A percentile compares a stretch with the other conserved stretches of the same genome.
Evolutionary conservation across 352 stramenopile species (phyloP).

Genomic region (Pythium vanterpoolii): DNA sequence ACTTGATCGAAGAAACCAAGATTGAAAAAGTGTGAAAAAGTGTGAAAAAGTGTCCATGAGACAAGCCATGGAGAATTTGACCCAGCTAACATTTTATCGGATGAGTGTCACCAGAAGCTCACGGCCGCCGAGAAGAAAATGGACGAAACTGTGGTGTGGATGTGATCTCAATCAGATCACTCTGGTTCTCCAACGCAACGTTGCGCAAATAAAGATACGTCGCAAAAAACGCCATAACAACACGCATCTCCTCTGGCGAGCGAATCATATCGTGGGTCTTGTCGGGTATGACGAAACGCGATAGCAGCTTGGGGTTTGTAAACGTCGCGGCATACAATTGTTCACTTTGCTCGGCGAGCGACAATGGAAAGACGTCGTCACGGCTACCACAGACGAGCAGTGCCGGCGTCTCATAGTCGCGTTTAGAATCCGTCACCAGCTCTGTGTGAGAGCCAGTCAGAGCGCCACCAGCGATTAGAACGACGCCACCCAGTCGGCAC

Average conservation of each 20-base stretch:
- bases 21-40: too few relatives aligned
- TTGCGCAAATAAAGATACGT: constrained; percentile 46
- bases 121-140: too few relatives aligned
- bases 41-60: too few relatives aligned
- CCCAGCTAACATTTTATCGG: too few relatives aligned
- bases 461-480: constrained; percentile 46
- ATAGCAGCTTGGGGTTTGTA: constrained; percentile 13
- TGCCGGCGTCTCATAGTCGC: constrained; percentile 37
- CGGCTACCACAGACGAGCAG: constrained; percentile 36
- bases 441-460: constrained; percentile 33
- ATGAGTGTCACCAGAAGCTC: too few relatives aligned
- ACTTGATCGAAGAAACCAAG: too few relatives aligned
- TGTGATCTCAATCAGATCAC: constrained; percentile 59
- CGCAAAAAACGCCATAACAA: constrained; percentile 62
- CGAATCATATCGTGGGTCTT: constrained; percentile 60
- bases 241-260: constrained; percentile 45
- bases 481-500: constrained; percentile 40
- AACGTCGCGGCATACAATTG: constrained; percentile 28
- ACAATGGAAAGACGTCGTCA: constrained; percentile 38
- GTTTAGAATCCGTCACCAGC: neutral
- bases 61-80: too few relatives aligned
- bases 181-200: constrained; percentile 42
- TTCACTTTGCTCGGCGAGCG: constrained; percentile 27
- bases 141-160: too few relatives aligned
- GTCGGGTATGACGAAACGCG: constrained; percentile 13